These are phyloP conservation scores for Gaertneriomyces semiglobifer DNA, from an alignment of 192 early-diverging fungal species.

Conservation along the genomic window DNA sequence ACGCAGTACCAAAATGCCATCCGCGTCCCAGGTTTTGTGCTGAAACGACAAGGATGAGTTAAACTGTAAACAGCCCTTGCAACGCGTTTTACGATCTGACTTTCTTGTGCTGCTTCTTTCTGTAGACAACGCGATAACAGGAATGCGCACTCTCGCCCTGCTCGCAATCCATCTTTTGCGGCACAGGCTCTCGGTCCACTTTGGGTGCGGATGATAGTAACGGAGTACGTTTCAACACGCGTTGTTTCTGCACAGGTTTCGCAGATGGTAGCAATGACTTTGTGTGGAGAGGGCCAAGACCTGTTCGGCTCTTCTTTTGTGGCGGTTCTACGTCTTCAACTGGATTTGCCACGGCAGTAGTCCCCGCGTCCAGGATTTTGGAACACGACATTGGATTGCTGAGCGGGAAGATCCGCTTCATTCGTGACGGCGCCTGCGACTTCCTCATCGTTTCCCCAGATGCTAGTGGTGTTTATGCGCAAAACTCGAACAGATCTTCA, in stretches of 20 bases:
- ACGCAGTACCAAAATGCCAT: slow-evolving; percentile 29
- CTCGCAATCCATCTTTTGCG: neutral
- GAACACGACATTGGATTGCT: too few relatives aligned
- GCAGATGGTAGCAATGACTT: neutral
- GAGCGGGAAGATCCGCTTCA: too few relatives aligned
- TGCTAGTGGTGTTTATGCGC: too few relatives aligned
- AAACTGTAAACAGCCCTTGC: neutral
- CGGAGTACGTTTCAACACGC: too few relatives aligned
- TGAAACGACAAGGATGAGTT: slow-evolving; percentile 10
- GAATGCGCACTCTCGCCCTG: neutral
- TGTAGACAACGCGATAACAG: slow-evolving; percentile 26
- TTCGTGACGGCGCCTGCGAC: too few relatives aligned
- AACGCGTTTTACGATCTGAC: slow-evolving; percentile 1
- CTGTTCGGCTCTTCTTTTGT: neutral
- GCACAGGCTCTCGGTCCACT: neutral
- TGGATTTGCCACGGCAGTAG: too few relatives aligned
- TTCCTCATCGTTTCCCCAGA: too few relatives aligned
- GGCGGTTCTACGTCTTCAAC: neutral
- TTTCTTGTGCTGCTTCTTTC: slow-evolving; percentile 35
- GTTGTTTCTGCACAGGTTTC: neutral
- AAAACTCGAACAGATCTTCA: too few relatives aligned
- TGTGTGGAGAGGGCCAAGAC: neutral
- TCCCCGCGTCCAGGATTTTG: too few relatives aligned
- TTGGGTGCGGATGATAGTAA: neutral
- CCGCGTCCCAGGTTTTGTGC: slow-evolving; percentile 40